Evolutionary conservation across 306 rosid genomes (phyloP).

Genomic region (Amphicarpaea edgeworthii): DNA sequence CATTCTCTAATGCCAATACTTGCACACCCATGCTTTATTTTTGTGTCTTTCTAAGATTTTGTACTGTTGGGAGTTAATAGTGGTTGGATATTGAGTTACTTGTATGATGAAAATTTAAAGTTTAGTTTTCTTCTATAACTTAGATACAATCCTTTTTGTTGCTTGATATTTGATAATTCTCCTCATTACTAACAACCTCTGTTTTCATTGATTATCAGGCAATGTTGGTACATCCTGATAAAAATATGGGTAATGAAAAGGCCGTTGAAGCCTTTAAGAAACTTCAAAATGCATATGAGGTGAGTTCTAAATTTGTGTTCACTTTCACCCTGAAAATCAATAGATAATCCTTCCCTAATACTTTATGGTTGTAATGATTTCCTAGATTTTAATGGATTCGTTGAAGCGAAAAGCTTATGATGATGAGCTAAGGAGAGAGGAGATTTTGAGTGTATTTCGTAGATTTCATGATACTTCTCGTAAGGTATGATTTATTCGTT

Average conservation of each 20-base stretch:
- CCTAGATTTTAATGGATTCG: constrained; percentile 89
- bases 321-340: constrained; percentile 17
- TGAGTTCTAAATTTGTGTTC: constrained; percentile 45
- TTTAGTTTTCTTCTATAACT: constrained; percentile 26
- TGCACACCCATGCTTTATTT: constrained; percentile 35
- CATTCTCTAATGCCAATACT: constrained; percentile 43
- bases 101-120: constrained; percentile 1
- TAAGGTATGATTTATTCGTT: constrained; percentile 59
- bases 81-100: constrained; percentile 36
- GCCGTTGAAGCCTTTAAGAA: constrained; percentile 98
- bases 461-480: constrained; percentile 72
- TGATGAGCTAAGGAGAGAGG: constrained; percentile 93
- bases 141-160: constrained; percentile 32
- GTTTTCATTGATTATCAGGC: constrained; percentile 70
- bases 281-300: constrained; percentile 99
- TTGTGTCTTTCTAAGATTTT: constrained; percentile 29
- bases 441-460: constrained; percentile 75
- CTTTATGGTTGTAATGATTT: constrained; percentile 43
- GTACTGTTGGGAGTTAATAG: constrained; percentile 32
- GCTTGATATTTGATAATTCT: constrained; percentile 46
- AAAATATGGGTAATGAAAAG: constrained; percentile 98
- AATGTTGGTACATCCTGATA: constrained; percentile 99
- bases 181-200: constrained; percentile 33
- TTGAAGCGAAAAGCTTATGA: constrained; percentile 90
- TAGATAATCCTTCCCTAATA: constrained; percentile 40